These are phyloP conservation scores for Aspergillus biplanus DNA, from an alignment of 495 filamentous ascomycete species.

Conservation along the genomic window DNA sequence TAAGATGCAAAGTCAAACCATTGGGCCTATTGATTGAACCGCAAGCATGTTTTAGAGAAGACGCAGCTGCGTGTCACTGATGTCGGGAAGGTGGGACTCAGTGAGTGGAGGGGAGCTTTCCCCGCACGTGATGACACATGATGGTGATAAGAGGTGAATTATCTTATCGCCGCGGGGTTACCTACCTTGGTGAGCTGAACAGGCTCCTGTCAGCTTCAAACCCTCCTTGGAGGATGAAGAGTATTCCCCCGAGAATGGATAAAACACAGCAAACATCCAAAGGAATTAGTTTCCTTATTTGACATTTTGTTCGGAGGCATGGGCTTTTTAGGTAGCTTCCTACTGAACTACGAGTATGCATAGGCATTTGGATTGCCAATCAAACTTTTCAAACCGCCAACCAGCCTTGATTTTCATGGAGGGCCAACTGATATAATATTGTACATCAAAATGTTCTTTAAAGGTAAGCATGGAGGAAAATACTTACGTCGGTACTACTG, in stretches of 20 bases:
- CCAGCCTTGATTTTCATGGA: too few species aligned
- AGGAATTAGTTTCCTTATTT: too few species aligned
- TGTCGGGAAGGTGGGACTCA: neutral
- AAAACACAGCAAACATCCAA: neutral
- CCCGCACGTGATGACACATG: slow-evolving; percentile 28
- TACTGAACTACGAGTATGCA: too few species aligned
- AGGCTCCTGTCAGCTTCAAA: neutral
- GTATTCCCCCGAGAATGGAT: neutral
- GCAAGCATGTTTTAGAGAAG: neutral
- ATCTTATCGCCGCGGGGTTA: slow-evolving; percentile 13
- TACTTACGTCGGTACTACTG: neutral
- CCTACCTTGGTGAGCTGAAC: neutral
- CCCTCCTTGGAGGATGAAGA: neutral
- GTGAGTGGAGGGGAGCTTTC: slow-evolving; percentile 16
- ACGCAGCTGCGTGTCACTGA: neutral
- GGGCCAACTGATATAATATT: too few species aligned
- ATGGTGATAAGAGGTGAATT: slow-evolving; percentile 20
- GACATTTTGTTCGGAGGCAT: too few species aligned
- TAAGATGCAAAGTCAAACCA: neutral
- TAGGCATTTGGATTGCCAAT: too few species aligned
- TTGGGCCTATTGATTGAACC: neutral
- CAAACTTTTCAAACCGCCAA: too few species aligned
- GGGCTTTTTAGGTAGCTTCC: too few species aligned
- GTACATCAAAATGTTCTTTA: too few species aligned
- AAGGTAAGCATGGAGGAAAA: neutral